Conservation (phyloP, 1,139 yeast genomes). For the Yamadazyma trypodendri region DNA sequence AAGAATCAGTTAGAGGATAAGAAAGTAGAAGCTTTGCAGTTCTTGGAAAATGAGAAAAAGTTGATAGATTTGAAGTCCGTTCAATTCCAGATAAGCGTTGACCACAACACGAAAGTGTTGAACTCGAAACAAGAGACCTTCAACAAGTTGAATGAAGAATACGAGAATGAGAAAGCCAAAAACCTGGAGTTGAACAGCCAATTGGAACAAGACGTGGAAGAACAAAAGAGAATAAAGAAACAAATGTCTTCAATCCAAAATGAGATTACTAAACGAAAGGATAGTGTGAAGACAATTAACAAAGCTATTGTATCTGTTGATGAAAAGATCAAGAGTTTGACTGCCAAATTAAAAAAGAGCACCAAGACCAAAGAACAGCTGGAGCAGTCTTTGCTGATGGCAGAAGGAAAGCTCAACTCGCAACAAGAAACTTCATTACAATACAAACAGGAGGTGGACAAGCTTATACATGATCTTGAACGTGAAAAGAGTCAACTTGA, state of each 20-base stretch:
- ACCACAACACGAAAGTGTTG: conserved; percentile 40
- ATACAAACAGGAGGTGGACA: conserved; percentile 40
- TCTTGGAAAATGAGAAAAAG: conserved; percentile 63
- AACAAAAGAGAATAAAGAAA: conserved; percentile 34
- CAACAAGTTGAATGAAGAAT: conserved; percentile 38
- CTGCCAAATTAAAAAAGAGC: conserved; percentile 59
- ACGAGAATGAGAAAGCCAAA: conserved; percentile 48
- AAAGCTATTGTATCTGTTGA: conserved; percentile 65
- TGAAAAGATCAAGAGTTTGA: conserved; percentile 69
- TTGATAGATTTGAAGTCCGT: conserved; percentile 55
- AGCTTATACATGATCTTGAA: conserved; percentile 46
- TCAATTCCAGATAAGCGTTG: conserved; percentile 54
- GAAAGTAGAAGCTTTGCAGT: conserved; percentile 68
- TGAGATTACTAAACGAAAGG: conserved; percentile 34
- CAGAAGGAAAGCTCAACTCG: conserved; percentile 47
- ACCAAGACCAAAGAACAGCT: conserved; percentile 46
- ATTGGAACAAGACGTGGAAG: conserved; percentile 25
- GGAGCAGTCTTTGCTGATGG: conserved; percentile 37
- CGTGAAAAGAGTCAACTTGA: conserved; percentile 58
- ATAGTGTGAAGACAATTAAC: conserved; percentile 40
- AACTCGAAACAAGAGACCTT: conserved; percentile 34
- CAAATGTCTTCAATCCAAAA: conserved; percentile 29
- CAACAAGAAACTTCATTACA: conserved; percentile 44
- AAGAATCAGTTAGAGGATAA: conserved; percentile 65
- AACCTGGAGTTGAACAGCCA: conserved; percentile 43